A percentile compares a stretch with the other conserved stretches of the same genome.
phyloP scores from a whole-genome alignment of 495 filamentous ascomycete species.

The Staphylotrichum tortipilum region DNA sequence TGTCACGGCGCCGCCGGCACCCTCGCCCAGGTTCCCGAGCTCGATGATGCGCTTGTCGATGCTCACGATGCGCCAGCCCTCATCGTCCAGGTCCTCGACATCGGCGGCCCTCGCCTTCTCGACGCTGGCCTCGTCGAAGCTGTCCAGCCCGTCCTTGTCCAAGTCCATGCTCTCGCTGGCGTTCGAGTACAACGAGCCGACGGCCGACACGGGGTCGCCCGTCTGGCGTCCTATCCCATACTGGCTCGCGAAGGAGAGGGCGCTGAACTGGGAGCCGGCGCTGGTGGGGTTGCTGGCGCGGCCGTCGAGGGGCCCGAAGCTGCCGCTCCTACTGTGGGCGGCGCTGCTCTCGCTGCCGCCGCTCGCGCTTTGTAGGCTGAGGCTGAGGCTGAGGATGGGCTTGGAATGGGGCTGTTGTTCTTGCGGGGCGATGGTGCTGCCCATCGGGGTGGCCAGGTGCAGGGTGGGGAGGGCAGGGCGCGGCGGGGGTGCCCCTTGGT shows the following conservation, averaged over 20 bases:
- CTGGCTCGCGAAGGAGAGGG: slow-evolving; percentile 63
- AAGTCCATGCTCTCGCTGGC: slow-evolving; percentile 56
- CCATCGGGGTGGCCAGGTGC: slow-evolving; percentile 77
- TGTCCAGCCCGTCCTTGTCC: slow-evolving; percentile 65
- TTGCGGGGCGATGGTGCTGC: slow-evolving; percentile 58
- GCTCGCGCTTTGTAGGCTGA: slow-evolving; percentile 53
- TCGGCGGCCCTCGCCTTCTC: slow-evolving; percentile 77
- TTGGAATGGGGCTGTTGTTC: slow-evolving; percentile 35
- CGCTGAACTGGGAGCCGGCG: slow-evolving; percentile 72
- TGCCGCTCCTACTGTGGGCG: slow-evolving; percentile 63
- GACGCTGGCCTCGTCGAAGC: slow-evolving; percentile 63
- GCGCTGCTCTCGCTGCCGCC: slow-evolving; percentile 60
- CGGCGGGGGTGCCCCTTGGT: slow-evolving; percentile 29
- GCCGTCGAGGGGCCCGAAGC: slow-evolving; percentile 63
- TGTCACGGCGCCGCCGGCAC: slow-evolving; percentile 92
- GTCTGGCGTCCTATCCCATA: slow-evolving; percentile 52
- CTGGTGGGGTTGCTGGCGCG: slow-evolving; percentile 68
- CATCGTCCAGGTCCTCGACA: slow-evolving; percentile 89
- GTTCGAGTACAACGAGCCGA: slow-evolving; percentile 74
- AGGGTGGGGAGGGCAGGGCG: slow-evolving; percentile 61
- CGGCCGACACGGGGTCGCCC: slow-evolving; percentile 81
- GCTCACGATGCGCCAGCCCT: slow-evolving; percentile 88
- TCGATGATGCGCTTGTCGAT: slow-evolving; percentile 79
- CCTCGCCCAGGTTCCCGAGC: slow-evolving; percentile 85
- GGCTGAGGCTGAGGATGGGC: slow-evolving; percentile 30